Evolutionary conservation across 768 basidiomycete species (phyloP).

Genomic region (Obba rivulosa): DNA sequence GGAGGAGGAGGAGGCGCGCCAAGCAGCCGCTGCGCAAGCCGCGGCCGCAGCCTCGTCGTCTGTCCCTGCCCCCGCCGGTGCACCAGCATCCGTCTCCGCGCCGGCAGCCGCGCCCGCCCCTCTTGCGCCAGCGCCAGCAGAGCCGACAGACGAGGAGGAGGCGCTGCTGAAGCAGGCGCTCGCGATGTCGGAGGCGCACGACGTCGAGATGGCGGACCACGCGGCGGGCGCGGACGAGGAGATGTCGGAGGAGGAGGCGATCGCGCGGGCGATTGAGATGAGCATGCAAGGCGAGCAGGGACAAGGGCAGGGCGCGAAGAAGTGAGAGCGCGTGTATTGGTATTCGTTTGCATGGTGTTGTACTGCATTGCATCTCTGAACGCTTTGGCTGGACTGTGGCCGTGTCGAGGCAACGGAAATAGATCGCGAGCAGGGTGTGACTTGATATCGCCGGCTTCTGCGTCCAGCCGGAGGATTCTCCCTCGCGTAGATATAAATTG

Average conservation of each 20-base stretch:
- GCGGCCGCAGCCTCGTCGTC: constrained; percentile 24
- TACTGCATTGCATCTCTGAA: too few species aligned
- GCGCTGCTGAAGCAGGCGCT: constrained; percentile 72
- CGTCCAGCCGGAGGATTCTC: too few species aligned
- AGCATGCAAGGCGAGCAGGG: constrained; percentile 72
- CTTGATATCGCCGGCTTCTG: too few species aligned
- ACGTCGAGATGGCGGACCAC: constrained; percentile 37
- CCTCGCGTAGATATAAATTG: too few species aligned
- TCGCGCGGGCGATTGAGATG: constrained; percentile 88
- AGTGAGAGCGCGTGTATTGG: too few species aligned
- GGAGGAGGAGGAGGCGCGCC: constrained; percentile 87
- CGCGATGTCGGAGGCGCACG: constrained; percentile 61
- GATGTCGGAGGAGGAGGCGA: constrained; percentile 83
- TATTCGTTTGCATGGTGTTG: too few species aligned
- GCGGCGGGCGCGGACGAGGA: constrained; percentile 59
- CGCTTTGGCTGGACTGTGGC: too few species aligned
- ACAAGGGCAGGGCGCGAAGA: constrained; percentile 26
- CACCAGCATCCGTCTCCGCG: constrained; percentile 28
- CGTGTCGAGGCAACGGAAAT: too few species aligned
- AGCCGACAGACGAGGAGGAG: constrained; percentile 64
- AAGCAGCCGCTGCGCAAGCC: constrained; percentile 43
- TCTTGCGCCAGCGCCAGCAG: constrained; percentile 28
- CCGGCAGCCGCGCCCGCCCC: constrained; percentile 28
- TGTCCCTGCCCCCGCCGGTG: constrained; percentile 27
- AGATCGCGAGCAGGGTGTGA: too few species aligned